Percentiles rank a stretch among this genome's conserved stretches.
Evolutionary conservation across 2,329 filamentous ascomycete genomes (phyloP).

Genomic region (Chrysoporthe cubensis): DNA sequence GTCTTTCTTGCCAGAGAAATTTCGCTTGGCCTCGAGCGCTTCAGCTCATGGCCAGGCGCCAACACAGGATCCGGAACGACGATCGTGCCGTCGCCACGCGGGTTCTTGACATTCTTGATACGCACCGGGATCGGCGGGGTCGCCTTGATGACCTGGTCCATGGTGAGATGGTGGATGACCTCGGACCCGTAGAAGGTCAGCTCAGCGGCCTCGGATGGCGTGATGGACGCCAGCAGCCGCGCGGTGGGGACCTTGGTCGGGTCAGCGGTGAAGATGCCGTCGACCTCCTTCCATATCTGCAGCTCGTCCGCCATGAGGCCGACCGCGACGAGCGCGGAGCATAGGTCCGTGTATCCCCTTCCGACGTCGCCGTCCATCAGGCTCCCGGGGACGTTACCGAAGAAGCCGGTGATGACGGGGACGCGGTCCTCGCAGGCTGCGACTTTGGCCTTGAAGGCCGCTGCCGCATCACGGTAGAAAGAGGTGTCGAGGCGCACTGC

Average conservation of each 20-base stretch:
- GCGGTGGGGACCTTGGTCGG: constrained; percentile 91
- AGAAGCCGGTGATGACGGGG: constrained; percentile 89
- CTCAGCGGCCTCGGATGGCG: constrained; percentile 92
- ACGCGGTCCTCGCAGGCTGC: constrained; percentile 67
- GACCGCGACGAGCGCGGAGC: constrained; percentile 88
- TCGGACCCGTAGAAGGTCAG: constrained; percentile 94
- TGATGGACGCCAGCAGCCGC: constrained; percentile 84
- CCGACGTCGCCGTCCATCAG: constrained; percentile 88
- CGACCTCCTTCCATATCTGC: constrained; percentile 99
- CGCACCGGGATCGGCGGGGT: constrained; percentile 78
- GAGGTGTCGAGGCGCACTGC: constrained; percentile 63
- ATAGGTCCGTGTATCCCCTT: constrained; percentile 94
- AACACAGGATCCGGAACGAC: constrained; percentile 75
- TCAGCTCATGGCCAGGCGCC: constrained; percentile 61
- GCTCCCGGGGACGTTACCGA: constrained; percentile 89
- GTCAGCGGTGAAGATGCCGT: constrained; percentile 64
- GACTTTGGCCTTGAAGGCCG: constrained; percentile 66
- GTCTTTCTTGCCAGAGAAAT: constrained; percentile 50
- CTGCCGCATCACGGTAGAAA: constrained; percentile 71
- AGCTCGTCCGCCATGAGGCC: constrained; percentile 85
- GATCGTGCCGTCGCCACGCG: constrained; percentile 75
- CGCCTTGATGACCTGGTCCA: constrained; percentile 94
- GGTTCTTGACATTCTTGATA: constrained; percentile 92
- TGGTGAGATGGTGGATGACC: constrained; percentile 97
- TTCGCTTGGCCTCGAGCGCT: constrained; percentile 50